Conservation (phyloP, 805 yeast species). For the Yarrowia sp. region DNA sequence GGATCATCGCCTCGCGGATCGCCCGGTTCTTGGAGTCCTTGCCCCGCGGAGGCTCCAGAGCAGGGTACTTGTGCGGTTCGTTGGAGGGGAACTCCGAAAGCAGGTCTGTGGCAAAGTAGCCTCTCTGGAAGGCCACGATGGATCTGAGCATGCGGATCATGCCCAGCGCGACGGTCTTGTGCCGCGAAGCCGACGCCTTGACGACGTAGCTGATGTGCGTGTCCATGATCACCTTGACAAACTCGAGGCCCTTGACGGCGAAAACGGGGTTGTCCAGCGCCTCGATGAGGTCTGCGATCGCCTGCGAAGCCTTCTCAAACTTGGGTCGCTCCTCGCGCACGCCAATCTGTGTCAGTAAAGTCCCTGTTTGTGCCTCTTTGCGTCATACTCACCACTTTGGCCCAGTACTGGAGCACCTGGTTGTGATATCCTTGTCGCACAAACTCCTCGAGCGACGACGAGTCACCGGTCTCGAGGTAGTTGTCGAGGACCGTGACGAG, state of each 20-base stretch:
- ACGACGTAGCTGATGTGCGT: conserved; percentile 62
- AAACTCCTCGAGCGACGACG: conserved; percentile 10
- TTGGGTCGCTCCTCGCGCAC: conserved; percentile 11
- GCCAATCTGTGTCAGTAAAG: not conserved
- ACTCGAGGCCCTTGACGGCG: conserved; percentile 38
- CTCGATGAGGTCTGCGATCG: not conserved
- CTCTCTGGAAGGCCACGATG: conserved; percentile 50
- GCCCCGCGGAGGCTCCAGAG: conserved; percentile 4
- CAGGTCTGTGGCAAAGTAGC: conserved; percentile 55
- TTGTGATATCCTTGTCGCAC: not conserved
- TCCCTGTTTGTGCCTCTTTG: not conserved
- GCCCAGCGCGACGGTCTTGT: conserved; percentile 61
- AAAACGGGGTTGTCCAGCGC: conserved; percentile 31
- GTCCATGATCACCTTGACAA: conserved; percentile 54
- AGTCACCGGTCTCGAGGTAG: conserved; percentile 17
- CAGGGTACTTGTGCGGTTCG: conserved; percentile 17
- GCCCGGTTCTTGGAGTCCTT: not conserved
- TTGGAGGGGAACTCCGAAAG: conserved; percentile 67
- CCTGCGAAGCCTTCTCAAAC: not conserved
- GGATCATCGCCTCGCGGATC: conserved; percentile 58
- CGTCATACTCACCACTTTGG: not conserved
- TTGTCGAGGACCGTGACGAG: conserved; percentile 22
- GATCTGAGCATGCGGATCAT: conserved; percentile 55
- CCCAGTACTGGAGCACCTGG: conserved; percentile 2
- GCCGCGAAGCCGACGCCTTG: conserved; percentile 58